Conservation (phyloP, 2,329 filamentous ascomycete species). For the Fusarium veterinarium region DNA sequence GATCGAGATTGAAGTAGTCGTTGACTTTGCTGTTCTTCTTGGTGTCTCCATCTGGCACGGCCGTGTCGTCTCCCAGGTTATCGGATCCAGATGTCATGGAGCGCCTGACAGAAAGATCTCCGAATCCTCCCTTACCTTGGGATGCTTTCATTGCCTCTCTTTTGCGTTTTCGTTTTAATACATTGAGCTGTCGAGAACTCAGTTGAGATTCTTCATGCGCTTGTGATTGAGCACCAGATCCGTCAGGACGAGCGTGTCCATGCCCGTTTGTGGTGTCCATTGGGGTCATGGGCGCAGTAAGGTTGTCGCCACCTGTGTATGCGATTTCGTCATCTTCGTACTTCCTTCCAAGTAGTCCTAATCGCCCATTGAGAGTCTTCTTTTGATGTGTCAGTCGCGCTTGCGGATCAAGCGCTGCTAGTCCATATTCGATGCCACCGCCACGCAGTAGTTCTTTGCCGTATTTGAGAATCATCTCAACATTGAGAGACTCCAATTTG, state of each 20-base stretch:
- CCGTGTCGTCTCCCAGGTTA: conserved; percentile 69
- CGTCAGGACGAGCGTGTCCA: conserved; percentile 50
- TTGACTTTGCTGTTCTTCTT: conserved; percentile 73
- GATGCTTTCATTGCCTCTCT: conserved; percentile 87
- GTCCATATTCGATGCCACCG: conserved; percentile 84
- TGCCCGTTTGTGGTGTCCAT: conserved; percentile 55
- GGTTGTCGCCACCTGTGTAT: conserved; percentile 62
- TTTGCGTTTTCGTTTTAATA: conserved; percentile 93
- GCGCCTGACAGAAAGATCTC: conserved; percentile 81
- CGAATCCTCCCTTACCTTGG: conserved; percentile 86
- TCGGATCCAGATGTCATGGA: conserved; percentile 71
- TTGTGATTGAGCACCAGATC: conserved; percentile 53
- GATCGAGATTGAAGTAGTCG: conserved; percentile 93
- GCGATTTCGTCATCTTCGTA: conserved; percentile 85
- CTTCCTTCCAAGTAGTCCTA: conserved; percentile 86
- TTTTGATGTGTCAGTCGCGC: conserved; percentile 88
- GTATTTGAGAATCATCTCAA: conserved; percentile 81
- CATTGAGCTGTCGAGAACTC: conserved; percentile 94
- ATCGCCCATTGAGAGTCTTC: conserved; percentile 82
- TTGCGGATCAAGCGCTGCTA: conserved; percentile 84
- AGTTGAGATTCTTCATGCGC: conserved; percentile 75
- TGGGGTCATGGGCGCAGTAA: conserved; percentile 57
- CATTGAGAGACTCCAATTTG: conserved; percentile 78
- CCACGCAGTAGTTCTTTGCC: conserved; percentile 88
- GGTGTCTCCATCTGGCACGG: conserved; percentile 61